Conservation (phyloP, 2,329 filamentous ascomycete species). For the Sarocladium oryzae region DNA sequence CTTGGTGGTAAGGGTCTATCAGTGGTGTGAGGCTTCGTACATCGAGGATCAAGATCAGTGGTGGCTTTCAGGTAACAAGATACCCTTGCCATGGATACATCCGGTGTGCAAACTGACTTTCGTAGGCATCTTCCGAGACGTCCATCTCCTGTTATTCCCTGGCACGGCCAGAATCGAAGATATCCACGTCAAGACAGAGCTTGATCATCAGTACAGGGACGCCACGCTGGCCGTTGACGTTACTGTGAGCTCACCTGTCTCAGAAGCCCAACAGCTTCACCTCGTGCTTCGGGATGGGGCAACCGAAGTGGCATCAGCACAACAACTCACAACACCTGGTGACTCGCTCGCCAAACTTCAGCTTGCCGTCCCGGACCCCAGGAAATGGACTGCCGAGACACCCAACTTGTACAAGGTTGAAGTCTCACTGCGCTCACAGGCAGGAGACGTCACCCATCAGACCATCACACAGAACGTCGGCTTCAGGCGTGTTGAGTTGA, state of each 20-base stretch:
- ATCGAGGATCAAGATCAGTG: conserved; percentile 67
- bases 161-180: conserved; percentile 46
- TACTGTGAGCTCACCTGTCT: not conserved
- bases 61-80: conserved; percentile 58
- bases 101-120: too few relatives aligned
- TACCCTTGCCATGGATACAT: too few relatives aligned
- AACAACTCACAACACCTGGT: not conserved
- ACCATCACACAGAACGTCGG: conserved; percentile 50
- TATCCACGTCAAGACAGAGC: conserved; percentile 46
- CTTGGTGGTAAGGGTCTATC: conserved; percentile 60
- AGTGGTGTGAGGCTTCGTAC: conserved; percentile 63
- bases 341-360: not conserved
- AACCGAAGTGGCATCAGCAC: not conserved
- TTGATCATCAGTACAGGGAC: conserved; percentile 32
- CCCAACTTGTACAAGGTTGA: conserved; percentile 47
- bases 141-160: conserved; percentile 52
- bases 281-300: not conserved
- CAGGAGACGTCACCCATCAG: conserved; percentile 25
- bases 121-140: conserved; percentile 55
- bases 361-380: conserved; percentile 30
- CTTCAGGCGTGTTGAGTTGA: conserved; percentile 58
- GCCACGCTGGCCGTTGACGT: not conserved
- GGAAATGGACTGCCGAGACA: conserved; percentile 65
- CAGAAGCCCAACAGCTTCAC: not conserved
- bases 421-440: not conserved